Percentiles rank a stretch among this genome's conserved stretches.
phyloP scores from a whole-genome alignment of 2,329 filamentous ascomycete genomes.

The Fusarium tricinctum region DNA sequence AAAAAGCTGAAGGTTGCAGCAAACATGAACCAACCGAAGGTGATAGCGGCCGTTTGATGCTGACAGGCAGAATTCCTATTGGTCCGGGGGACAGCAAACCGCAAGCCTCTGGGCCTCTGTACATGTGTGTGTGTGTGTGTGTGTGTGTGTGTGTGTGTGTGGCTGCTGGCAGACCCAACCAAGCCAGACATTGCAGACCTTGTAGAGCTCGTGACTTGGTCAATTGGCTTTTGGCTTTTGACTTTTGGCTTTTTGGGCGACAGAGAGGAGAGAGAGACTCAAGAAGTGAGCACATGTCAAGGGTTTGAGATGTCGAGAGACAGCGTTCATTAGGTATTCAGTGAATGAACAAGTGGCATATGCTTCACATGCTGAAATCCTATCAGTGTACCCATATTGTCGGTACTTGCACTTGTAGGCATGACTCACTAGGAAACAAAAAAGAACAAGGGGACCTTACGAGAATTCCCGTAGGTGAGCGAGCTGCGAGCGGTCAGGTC shows the following conservation, averaged over 20 bases:
- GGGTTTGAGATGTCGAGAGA: slow-evolving; percentile 8
- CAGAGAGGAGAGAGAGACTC: background rate
- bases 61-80: slow-evolving; percentile 25
- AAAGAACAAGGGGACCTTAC: slow-evolving; percentile 22
- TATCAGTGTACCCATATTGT: slow-evolving; percentile 8
- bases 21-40: slow-evolving; percentile 24
- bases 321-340: slow-evolving; percentile 5
- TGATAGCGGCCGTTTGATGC: slow-evolving; percentile 30
- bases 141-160: slow-evolving; percentile 17
- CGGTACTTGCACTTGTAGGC: slow-evolving; percentile 8
- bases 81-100: slow-evolving; percentile 23
- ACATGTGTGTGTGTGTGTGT: slow-evolving; percentile 6
- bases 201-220: slow-evolving; percentile 38
- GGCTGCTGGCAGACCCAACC: slow-evolving; percentile 27
- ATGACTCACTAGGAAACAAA: slow-evolving; percentile 18
- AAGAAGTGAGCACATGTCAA: slow-evolving; percentile 24
- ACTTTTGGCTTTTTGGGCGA: slow-evolving; percentile 3
- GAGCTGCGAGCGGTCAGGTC: slow-evolving; percentile 26
- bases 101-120: slow-evolving; percentile 9
- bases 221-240: slow-evolving; percentile 19
- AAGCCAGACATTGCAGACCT: slow-evolving; percentile 29
- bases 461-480: slow-evolving; percentile 31
- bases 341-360: background rate
- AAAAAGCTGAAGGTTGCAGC: slow-evolving; percentile 26
- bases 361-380: slow-evolving; percentile 7